phyloP scores from a whole-genome alignment of 2,329 filamentous ascomycete genomes.

The Hypoxylon sp. region DNA sequence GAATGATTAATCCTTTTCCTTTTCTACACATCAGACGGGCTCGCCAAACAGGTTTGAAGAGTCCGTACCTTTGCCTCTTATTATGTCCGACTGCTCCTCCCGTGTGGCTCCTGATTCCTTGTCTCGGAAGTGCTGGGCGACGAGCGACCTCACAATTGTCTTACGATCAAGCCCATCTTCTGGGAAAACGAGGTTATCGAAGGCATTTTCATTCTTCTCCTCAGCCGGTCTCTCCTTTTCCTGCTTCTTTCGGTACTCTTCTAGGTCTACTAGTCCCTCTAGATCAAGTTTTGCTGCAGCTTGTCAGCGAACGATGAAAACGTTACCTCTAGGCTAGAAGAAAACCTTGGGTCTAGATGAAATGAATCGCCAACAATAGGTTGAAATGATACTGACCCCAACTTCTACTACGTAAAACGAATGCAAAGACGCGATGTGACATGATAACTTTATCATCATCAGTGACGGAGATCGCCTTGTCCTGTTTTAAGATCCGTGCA shows the following conservation, averaged over 20 bases:
- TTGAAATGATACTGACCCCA: slow-evolving; percentile 52
- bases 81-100: slow-evolving; percentile 51
- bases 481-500: slow-evolving; percentile 12
- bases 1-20: slow-evolving; percentile 42
- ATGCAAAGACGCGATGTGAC: slow-evolving; percentile 55
- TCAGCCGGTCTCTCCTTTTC: background rate
- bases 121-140: slow-evolving; percentile 54
- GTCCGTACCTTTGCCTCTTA: slow-evolving; percentile 54
- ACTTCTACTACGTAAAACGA: slow-evolving; percentile 54
- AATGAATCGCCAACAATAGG: too few species aligned
- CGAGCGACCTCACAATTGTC: slow-evolving; percentile 52
- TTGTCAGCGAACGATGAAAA: slow-evolving; percentile 13
- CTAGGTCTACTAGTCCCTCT: background rate
- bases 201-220: background rate
- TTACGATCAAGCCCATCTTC: slow-evolving; percentile 20
- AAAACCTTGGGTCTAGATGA: too few species aligned
- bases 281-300: slow-evolving; percentile 21
- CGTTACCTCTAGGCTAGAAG: slow-evolving; percentile 11
- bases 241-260: background rate
- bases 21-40: too few species aligned
- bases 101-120: slow-evolving; percentile 34
- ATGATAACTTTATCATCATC: slow-evolving; percentile 48
- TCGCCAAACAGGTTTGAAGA: background rate
- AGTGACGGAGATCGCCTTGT: background rate
- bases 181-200: slow-evolving; percentile 13